A percentile compares a stretch with the other conserved stretches of the same genome.
phyloP scores from a whole-genome alignment of 129 eudicot genomes.

The Saussurea involucrata region DNA sequence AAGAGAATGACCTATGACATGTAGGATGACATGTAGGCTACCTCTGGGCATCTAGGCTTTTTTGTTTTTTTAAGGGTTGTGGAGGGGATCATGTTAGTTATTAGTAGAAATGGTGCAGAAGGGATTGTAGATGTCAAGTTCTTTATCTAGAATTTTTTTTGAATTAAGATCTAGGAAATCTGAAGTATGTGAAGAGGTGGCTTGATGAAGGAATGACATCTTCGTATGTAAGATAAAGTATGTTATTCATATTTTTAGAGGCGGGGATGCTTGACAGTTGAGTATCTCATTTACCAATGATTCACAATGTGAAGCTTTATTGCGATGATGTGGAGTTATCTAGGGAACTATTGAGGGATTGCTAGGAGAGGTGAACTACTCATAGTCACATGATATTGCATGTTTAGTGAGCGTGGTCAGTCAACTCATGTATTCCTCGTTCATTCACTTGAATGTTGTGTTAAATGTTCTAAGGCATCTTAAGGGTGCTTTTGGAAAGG shows the following conservation, averaged over 20 bases:
- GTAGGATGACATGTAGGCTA: no score
- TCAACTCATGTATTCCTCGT: not conserved
- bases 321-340: not conserved
- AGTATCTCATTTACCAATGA: not conserved
- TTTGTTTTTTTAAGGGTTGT: not conserved
- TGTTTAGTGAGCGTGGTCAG: not conserved
- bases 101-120: not conserved
- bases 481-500: not conserved
- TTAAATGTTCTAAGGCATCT: not conserved
- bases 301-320: not conserved
- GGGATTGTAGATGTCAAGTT: not conserved
- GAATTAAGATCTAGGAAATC: not conserved
- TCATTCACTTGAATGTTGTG: not conserved
- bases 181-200: not conserved
- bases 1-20: not conserved
- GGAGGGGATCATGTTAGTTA: not conserved
- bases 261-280: not conserved
- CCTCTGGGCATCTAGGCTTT: not conserved
- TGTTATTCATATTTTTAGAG: not conserved
- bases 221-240: not conserved
- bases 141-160: not conserved
- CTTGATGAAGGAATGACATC: not conserved
- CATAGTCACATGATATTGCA: not conserved
- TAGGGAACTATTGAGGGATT: not conserved
- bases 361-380: not conserved